Evolutionary conservation across 805 yeast species (phyloP).

Genomic region (Novakomyces olei): DNA sequence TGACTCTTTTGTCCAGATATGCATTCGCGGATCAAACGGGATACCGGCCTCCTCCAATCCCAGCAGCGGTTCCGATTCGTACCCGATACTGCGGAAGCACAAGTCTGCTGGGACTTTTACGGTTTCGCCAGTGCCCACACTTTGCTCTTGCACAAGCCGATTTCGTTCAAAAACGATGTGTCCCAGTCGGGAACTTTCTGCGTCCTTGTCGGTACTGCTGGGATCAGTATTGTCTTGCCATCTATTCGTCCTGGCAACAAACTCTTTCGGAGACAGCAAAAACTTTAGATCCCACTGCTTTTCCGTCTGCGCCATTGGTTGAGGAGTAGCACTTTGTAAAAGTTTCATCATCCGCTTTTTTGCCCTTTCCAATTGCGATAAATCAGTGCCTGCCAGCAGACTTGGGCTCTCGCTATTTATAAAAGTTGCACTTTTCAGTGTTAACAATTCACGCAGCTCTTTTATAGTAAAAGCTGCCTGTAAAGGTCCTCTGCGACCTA

Average conservation of each 20-base stretch:
- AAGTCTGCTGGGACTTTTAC: constrained; percentile 28
- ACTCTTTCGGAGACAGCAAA: constrained; percentile 38
- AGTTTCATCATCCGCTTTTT: no score
- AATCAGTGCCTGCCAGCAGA: no score
- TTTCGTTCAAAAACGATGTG: constrained; percentile 20
- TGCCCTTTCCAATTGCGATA: no score
- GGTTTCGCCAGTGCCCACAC: constrained; percentile 20
- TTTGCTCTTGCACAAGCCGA: constrained; percentile 29
- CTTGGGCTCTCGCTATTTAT: no score
- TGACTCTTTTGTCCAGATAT: no score
- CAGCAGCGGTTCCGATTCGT: constrained; percentile 39
- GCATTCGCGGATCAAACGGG: constrained; percentile 21
- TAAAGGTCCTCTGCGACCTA: constrained; percentile 67
- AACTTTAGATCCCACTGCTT: constrained; percentile 50
- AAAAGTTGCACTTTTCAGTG: constrained; percentile 28
- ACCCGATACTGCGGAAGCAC: constrained; percentile 66
- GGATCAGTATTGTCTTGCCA: no score
- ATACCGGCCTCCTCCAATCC: constrained; percentile 34
- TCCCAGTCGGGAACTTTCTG: no score
- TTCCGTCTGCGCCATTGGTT: constrained; percentile 5
- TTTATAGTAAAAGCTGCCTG: constrained; percentile 65
- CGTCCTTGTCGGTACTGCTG: no score
- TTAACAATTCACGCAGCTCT: constrained; percentile 69
- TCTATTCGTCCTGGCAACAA: constrained; percentile 21
- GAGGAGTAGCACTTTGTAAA: no score